phyloP scores from a whole-genome alignment of 2,329 filamentous ascomycete species.

The Plenodomus tracheiphilus region DNA sequence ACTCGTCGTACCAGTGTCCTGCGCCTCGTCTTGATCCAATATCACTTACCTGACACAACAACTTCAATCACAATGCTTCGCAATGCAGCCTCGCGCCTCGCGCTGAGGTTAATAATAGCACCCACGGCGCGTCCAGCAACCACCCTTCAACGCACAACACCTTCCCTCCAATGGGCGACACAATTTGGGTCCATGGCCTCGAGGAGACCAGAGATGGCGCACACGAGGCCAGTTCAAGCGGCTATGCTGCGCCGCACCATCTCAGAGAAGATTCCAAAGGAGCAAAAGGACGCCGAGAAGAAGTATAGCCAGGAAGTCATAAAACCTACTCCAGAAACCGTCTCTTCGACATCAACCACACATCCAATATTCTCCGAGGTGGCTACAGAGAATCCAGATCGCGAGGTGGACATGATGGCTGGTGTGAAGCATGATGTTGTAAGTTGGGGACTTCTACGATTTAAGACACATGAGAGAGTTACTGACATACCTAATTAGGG shows the following conservation, averaged over 20 bases:
- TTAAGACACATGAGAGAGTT: background rate
- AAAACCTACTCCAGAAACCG: constrained; percentile 61
- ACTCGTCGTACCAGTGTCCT: background rate
- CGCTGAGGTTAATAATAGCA: constrained; percentile 43
- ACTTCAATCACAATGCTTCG: constrained; percentile 45
- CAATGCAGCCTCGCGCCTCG: constrained; percentile 48
- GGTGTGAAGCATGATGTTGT: constrained; percentile 47
- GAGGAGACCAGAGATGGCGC: constrained; percentile 35
- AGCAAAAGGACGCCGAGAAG: constrained; percentile 61
- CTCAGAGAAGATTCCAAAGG: constrained; percentile 49
- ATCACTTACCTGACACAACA: background rate
- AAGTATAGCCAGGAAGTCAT: constrained; percentile 60
- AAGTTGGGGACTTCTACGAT: constrained; percentile 5
- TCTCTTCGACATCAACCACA: constrained; percentile 60
- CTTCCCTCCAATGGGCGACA: constrained; percentile 44
- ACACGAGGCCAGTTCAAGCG: constrained; percentile 38
- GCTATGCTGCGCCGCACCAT: constrained; percentile 48
- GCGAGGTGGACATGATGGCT: constrained; percentile 52
- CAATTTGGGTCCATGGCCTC: constrained; percentile 47
- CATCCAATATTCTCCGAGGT: constrained; percentile 48
- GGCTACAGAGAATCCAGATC: constrained; percentile 33
- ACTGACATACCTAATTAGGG: constrained; percentile 33
- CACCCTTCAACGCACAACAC: constrained; percentile 21
- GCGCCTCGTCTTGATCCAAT: background rate
- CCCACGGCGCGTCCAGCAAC: constrained; percentile 36